Base-by-base conservation (phyloP, 257 asterid species). In the Salvia splendens region DNA sequence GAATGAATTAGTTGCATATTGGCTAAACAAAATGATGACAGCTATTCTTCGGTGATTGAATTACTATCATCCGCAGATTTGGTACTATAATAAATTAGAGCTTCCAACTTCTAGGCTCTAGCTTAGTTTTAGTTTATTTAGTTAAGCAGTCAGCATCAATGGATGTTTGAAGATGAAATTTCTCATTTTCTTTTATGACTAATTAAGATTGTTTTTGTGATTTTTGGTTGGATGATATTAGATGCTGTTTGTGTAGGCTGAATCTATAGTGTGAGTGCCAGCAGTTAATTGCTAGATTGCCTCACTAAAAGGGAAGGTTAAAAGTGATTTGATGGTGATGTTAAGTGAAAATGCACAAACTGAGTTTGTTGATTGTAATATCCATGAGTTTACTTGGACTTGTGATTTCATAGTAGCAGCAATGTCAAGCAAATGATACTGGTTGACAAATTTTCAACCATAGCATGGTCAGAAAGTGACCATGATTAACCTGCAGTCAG, bases 121-220 rank as follows among this genome's bases (percentile, higher is more conserved):
- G 64, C 64, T 62, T 30, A 16, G 56, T 35, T 45, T 16, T 52
- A 49, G 12, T 50, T 2, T 49, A 57, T 38, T 38, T 28, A 45
- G 6, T 24, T 36, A 33, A 15, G 32, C 30, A 2, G 15, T 57
- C 17, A 8, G 11, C 60, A 36, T 6, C 41, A 56, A 20, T 36
- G 62, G 12, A 53, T 41, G 42, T 66, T 66, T 8, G 15, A 35
- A 36, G 50, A n/a, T 42, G 55, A 6, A 46, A 11, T 56, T 43
- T 43, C 53, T 41, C 14, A 12, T 6, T 51, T 38, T 17, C 20
- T 50, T 3, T 50, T 50, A 42, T 50, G 50, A 52, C 40, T 52
- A 42, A 24, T 52, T 53, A n/a, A 67, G 45, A 10, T 24, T 16
- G 54, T 52, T 12, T 5, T 20, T 64, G 54, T 16, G 66, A 15